Base-by-base conservation (phyloP, 768 basidiomycete genomes). In the Postia placenta region DNA sequence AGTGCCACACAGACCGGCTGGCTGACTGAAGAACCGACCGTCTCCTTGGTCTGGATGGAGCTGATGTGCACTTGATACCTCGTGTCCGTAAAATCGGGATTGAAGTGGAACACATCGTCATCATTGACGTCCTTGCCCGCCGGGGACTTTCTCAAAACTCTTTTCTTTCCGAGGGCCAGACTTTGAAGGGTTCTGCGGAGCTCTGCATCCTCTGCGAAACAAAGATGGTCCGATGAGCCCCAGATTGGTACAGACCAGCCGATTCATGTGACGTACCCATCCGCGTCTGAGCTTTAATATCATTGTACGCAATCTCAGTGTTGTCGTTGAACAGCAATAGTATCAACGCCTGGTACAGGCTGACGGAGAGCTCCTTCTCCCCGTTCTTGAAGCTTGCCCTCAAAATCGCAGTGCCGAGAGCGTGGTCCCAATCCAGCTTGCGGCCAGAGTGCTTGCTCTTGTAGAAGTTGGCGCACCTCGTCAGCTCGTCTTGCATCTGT, bases 1-100 rank as follows among this genome's bases (percentile, higher is more conserved):
- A 40, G n/a, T n/a, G n/a, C n/a, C n/a, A n/a, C n/a, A n/a, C n/a
- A n/a, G n/a, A n/a, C n/a, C 33, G n/a, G 33, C n/a, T 9, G 33
- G n/a, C n/a, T 35, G 38, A 19, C 3, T 6, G 19, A 41, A 12
- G 22, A 28, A 12, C 86, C 51, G 60, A 94, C 92, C 52, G 92
- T 83, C 56, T 94, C 87, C 62, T 93, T 93, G 14, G 85, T 87
- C 65, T 97, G 96, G 42, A 99, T 95, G 19, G 93, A 89, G 61
- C 93, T 95, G 69, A 98, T 94, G 66, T 90, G 90, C 35, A 99
- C 78, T 57, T 85, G 89, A 30, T 81, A 67, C 36, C 80, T 75
- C 5, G 85, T 74, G 58, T 95, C 87, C 24, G 81, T 80, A 65
- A 98, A 98, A 7, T 80, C 80, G 25, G 76, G 69, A 63, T 97